Base-by-base conservation (phyloP, 2,329 filamentous ascomycete species). In the Scedosporium minutisporum region DNA sequence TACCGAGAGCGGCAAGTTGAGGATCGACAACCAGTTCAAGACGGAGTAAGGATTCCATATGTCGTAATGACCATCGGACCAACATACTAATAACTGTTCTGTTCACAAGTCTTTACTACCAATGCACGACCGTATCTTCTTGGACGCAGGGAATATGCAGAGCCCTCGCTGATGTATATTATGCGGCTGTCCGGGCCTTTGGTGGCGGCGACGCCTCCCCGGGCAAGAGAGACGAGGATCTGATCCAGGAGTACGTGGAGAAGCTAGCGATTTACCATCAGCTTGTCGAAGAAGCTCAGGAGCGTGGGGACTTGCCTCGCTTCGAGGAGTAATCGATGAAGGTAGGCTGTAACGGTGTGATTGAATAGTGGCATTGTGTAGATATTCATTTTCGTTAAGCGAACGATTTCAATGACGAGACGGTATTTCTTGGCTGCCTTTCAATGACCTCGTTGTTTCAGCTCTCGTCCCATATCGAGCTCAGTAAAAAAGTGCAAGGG, bases 11-110 rank as follows among this genome's bases (percentile, higher is more conserved):
- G 71, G 69, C 61, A 80, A 79, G 67, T 61, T 69, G n/a, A 70
- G 65, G 4, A 79, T 85, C 51, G 82, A 85, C 60, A 66, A 70
- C 58, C 78, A 80, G n/a, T 83, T 85, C 68, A 76, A 75, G 67
- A 66, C 41, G 0, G 78, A 81, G 75, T 78, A 60, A 60, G 75
- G 69, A 27, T n/a, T 41, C 4, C 23, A 29, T 16, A 57, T 12
- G 12, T 44, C 21, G 9, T 21, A 3, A 16, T 53, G 25, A 14
- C 27, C 4, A 9, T 38, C 3, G 33, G 33, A 10, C 12, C 33
- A 3, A 12, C 33, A 38, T 38, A 4, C 33, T 38, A 38, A 38
- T 38, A 38, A 38, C 4, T 38, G 33, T 10, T 38, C 33, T 38
- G 33, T 38, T 58, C 10, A 60, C 38, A 48, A 77, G 75, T 44